Evolutionary conservation across 495 filamentous ascomycete genomes (phyloP).

Genomic region (Talaromyces trachyspermus): DNA sequence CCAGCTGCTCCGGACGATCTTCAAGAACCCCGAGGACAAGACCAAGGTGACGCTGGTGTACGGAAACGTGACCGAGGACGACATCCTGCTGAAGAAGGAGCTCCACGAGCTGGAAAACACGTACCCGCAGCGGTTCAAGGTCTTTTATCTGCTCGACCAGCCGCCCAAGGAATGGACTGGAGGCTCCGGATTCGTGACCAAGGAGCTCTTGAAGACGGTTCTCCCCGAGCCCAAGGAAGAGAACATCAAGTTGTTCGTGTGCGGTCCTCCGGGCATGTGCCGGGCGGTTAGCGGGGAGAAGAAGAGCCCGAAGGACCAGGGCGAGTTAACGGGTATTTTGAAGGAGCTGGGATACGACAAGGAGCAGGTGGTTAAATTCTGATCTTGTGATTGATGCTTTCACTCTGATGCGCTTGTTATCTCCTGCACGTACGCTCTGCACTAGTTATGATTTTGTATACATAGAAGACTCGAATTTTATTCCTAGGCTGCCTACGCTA

Average conservation of each 20-base stretch:
- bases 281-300: slow-evolving; percentile 85
- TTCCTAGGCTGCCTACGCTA: no score
- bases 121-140: slow-evolving; percentile 86
- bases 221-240: slow-evolving; percentile 81
- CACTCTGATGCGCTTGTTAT: not conserved
- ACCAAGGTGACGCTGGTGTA: slow-evolving; percentile 94
- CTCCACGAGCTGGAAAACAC: slow-evolving; percentile 78
- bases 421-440: not conserved
- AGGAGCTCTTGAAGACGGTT: slow-evolving; percentile 87
- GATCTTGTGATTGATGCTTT: slow-evolving; percentile 21
- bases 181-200: slow-evolving; percentile 69
- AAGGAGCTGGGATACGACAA: slow-evolving; percentile 85
- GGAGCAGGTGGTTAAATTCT: slow-evolving; percentile 99
- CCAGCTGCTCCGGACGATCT: slow-evolving; percentile 79
- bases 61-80: slow-evolving; percentile 77
- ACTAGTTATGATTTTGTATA: not conserved
- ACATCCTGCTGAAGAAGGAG: slow-evolving; percentile 83
- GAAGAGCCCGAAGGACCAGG: slow-evolving; percentile 85
- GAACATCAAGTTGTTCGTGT: slow-evolving; percentile 90
- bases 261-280: slow-evolving; percentile 87
- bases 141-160: slow-evolving; percentile 83
- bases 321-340: slow-evolving; percentile 74
- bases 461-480: no score
- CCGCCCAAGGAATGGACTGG: slow-evolving; percentile 75
- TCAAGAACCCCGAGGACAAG: slow-evolving; percentile 91